phyloP scores from a whole-genome alignment of 495 filamentous ascomycete species.

The Xylaria flabelliformis region DNA sequence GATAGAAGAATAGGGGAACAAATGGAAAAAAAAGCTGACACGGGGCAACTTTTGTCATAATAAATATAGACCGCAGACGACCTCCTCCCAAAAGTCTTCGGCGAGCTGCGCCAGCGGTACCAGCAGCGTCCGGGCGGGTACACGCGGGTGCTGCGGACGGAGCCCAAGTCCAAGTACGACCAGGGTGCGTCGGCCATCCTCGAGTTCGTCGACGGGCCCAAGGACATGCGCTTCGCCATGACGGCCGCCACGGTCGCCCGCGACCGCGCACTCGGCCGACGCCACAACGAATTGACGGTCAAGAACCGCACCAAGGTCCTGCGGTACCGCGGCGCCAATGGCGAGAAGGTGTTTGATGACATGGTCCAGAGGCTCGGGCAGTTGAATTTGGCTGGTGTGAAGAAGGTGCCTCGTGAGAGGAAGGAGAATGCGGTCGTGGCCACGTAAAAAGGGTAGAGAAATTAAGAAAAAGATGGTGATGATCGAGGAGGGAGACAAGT shows the following conservation, averaged over 20 bases:
- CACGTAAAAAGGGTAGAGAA: not conserved
- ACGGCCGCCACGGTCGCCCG: slow-evolving; percentile 80
- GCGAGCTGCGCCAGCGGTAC: slow-evolving; percentile 81
- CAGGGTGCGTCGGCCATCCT: slow-evolving; percentile 89
- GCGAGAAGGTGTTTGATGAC: slow-evolving; percentile 68
- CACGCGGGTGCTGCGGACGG: slow-evolving; percentile 89
- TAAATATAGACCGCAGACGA: slow-evolving; percentile 61
- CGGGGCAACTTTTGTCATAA: not conserved
- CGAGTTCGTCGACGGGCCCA: slow-evolving; percentile 95
- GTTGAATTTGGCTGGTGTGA: slow-evolving; percentile 35
- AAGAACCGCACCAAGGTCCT: slow-evolving; percentile 89
- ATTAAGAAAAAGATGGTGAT: not conserved
- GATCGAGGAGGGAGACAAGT: not conserved
- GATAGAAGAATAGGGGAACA: not conserved
- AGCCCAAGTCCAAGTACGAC: slow-evolving; percentile 76
- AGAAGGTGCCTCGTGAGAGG: not conserved
- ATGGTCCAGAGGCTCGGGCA: slow-evolving; percentile 69
- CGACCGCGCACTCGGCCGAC: slow-evolving; percentile 57
- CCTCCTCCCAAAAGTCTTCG: slow-evolving; percentile 87
- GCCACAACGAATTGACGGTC: slow-evolving; percentile 70
- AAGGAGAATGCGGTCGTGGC: not conserved
- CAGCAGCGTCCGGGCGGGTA: slow-evolving; percentile 84
- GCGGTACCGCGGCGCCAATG: slow-evolving; percentile 66
- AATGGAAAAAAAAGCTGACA: not conserved
- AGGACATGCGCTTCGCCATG: slow-evolving; percentile 93